Conservation (phyloP, 116 monocot genomes). For the Posidonia oceanica region DNA sequence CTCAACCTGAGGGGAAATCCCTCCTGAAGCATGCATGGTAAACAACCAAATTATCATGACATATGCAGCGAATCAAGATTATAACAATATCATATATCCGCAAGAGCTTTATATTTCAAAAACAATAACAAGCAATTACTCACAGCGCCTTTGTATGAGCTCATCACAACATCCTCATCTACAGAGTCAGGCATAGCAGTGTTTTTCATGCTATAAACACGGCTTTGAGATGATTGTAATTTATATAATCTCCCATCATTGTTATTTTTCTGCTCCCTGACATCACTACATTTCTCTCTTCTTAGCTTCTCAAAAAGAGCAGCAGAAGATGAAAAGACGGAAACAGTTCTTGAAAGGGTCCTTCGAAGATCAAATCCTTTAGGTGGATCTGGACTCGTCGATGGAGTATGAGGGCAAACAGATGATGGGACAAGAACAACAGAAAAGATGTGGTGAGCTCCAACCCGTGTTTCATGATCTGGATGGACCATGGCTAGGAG, state of each 20-base stretch:
- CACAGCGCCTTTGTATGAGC: constrained; percentile 33
- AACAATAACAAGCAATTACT: background rate
- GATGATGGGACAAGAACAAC: constrained; percentile 84
- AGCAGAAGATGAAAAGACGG: constrained; percentile 95
- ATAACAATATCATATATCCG: background rate
- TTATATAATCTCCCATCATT: constrained; percentile 22
- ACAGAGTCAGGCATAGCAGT: constrained; percentile 6
- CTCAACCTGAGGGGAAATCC: constrained; percentile 57
- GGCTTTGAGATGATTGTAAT: constrained; percentile 37
- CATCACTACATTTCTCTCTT: constrained; percentile 34
- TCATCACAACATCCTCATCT: constrained; percentile 21
- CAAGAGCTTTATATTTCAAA: background rate
- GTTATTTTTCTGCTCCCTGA: constrained; percentile 18
- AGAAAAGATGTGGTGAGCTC: constrained; percentile 79
- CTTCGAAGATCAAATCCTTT: constrained; percentile 40
- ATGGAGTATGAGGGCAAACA: constrained; percentile 32
- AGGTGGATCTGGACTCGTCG: constrained; percentile 16
- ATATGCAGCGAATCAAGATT: background rate
- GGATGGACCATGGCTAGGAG: constrained; percentile 74
- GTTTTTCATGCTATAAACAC: constrained; percentile 28
- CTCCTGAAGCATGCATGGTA: constrained; percentile 36
- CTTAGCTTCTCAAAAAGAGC: constrained; percentile 76
- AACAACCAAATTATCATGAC: constrained; percentile 3
- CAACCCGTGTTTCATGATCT: constrained; percentile 70
- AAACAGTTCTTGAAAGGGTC: constrained; percentile 78